A percentile compares a stretch with the other conserved stretches of the same genome.
Evolutionary conservation across 192 early-diverging fungal species (phyloP).

Genomic region (Spizellomyces sp.): DNA sequence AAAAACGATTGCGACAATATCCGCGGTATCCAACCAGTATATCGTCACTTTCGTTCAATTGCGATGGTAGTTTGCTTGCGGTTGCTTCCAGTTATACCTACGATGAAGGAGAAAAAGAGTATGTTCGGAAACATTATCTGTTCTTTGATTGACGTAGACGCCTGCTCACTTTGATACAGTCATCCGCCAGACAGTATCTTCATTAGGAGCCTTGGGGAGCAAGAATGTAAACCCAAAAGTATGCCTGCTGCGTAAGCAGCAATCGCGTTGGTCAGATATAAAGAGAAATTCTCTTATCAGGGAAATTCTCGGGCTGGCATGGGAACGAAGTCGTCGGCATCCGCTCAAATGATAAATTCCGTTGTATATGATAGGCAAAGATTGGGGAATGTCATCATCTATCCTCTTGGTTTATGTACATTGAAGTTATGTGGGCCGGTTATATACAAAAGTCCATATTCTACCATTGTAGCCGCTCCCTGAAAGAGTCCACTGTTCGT

Average conservation of each 20-base stretch:
- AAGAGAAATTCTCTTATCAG: no score
- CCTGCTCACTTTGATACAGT: conserved; percentile 28
- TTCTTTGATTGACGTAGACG: not conserved
- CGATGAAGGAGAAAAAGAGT: conserved; percentile 91
- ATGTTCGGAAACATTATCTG: not conserved
- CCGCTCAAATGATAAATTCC: no score
- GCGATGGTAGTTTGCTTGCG: conserved; percentile 77
- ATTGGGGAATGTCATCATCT: no score
- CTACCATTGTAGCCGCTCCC: not conserved
- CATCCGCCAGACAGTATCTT: conserved; percentile 60
- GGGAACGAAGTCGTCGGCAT: no score
- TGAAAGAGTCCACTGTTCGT: conserved; percentile 36
- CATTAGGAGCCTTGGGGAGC: conserved; percentile 70
- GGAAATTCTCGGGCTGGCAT: no score
- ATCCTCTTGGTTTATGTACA: no score
- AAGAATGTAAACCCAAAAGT: conserved; percentile 60
- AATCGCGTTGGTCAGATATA: no score
- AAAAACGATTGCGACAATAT: conserved; percentile 84
- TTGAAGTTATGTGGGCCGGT: no score
- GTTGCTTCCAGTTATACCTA: conserved; percentile 92
- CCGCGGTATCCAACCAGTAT: conserved; percentile 81
- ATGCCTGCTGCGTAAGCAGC: no score
- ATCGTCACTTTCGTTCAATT: conserved; percentile 78
- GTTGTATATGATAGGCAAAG: no score
- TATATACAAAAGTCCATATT: not conserved